phyloP scores from a whole-genome alignment of 257 asterid species.

The Nicotiana tomentosiformis region DNA sequence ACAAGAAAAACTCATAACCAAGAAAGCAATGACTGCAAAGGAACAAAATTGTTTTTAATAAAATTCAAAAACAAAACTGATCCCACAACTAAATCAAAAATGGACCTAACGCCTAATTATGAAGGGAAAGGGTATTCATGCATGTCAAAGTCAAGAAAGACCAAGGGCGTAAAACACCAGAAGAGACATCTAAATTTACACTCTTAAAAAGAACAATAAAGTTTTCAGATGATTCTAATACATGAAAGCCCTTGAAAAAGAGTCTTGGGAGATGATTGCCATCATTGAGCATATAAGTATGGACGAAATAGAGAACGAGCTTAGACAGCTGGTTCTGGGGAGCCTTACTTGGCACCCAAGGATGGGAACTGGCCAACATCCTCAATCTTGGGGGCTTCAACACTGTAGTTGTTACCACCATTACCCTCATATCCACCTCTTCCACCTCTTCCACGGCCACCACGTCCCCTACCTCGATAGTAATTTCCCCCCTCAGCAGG shows the following conservation, averaged over 20 bases:
- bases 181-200: constrained; percentile 34
- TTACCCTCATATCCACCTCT: constrained; percentile 34
- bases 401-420: constrained; percentile 6
- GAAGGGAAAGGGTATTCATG: constrained; percentile 13
- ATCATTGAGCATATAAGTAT: neutral
- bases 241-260: neutral
- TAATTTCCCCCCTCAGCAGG: constrained; percentile 51
- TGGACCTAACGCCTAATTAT: constrained; percentile 10
- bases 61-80: constrained; percentile 33
- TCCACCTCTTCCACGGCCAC: constrained; percentile 31
- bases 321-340: neutral
- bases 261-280: neutral
- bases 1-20: neutral
- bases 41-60: constrained; percentile 26
- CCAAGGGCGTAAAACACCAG: constrained; percentile 11
- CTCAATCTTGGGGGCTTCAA: constrained; percentile 28
- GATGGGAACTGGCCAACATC: constrained; percentile 39
- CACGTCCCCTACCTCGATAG: constrained; percentile 42
- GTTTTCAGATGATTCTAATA: constrained; percentile 13
- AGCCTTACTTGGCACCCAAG: constrained; percentile 27
- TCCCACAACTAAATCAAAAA: constrained; percentile 19
- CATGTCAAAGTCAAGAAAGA: constrained; percentile 14
- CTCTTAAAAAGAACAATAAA: constrained; percentile 17
- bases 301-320: neutral
- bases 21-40: neutral